Evolutionary conservation across 495 filamentous ascomycete species (phyloP), one percentile per base, ranked within the genome.

Genomic region (Aspergillus cavernicola): DNA sequence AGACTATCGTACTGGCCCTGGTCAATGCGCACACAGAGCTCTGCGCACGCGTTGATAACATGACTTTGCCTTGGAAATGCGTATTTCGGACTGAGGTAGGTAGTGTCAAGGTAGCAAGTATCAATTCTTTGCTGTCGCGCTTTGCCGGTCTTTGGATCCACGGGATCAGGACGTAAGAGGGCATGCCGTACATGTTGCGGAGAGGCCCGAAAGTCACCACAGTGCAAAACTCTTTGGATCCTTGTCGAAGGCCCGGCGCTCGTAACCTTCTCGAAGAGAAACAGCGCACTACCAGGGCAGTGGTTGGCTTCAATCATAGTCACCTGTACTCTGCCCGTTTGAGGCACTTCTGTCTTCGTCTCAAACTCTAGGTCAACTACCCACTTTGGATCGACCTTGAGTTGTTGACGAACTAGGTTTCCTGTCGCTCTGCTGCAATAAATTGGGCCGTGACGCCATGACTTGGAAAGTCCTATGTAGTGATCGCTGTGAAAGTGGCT

Each of bases 401-500:
- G 79, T 62, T 95, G 89, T 51, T 84, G 85, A 42, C 87, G 83
- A 4, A 99, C 90, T 2, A 99, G 79, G 57, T 95, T 95, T 0
- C 76, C 93, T 0, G 93, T 99, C 7, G 93, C 87, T 53, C 83
- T 85, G 58, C 92, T 96, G 73, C 95, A 97, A 60, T 95, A 99
- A 32, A 99, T 97, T 2, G 90, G 92, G 0, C 93, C 93, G 64
- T 97, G 92, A 47, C 77, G 80, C 93, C 93, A 99, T 39, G 78
- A 88, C 9, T 85, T 83, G 19, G 87, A 92, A 4, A 99, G 76
- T 1, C 93, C 93, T 28, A 96, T 81, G 65, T 99, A 99, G 61
- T 99, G 93, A 63, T 99, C 93, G 55, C 88, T 95, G 68, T 99
- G 93, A 58, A 97, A 99, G 63, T 99, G 93, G 57, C 90, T 96